These are phyloP conservation scores for Termitomyces eurrhizus DNA, from an alignment of 768 basidiomycete genomes.

Conservation along the genomic window DNA sequence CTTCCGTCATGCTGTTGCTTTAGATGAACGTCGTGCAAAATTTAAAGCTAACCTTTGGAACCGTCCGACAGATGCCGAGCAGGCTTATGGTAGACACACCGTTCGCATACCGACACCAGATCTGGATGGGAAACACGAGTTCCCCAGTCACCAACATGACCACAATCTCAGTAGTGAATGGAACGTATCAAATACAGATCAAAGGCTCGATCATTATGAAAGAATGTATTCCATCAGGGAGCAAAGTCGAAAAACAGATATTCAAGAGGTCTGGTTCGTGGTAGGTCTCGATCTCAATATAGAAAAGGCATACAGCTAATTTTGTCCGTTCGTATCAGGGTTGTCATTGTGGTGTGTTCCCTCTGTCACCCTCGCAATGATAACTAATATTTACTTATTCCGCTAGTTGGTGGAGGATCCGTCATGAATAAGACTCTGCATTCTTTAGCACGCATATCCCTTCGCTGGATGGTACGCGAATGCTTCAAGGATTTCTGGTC, in stretches of 20 bases:
- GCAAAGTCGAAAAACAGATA: constrained; percentile 24
- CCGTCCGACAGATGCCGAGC: constrained; percentile 26
- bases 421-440: constrained; percentile 37
- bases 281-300: constrained; percentile 24
- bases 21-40: constrained; percentile 62
- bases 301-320: background rate
- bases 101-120: background rate
- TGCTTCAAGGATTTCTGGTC: constrained; percentile 55
- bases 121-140: background rate
- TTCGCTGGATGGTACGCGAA: constrained; percentile 71
- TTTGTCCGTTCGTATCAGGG: constrained; percentile 24
- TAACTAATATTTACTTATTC: background rate
- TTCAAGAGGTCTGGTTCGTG: constrained; percentile 71
- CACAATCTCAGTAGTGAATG: background rate
- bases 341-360: constrained; percentile 38
- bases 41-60: constrained; percentile 55
- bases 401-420: constrained; percentile 53
- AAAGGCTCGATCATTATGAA: constrained; percentile 26
- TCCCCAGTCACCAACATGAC: background rate
- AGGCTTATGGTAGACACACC: constrained; percentile 21
- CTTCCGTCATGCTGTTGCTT: constrained; percentile 60
- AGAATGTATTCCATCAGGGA: constrained; percentile 25
- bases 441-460: constrained; percentile 46
- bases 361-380: background rate
- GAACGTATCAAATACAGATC: constrained; percentile 14